phyloP scores from a whole-genome alignment of 768 basidiomycete species.

The Glaciozyma antarctica region DNA sequence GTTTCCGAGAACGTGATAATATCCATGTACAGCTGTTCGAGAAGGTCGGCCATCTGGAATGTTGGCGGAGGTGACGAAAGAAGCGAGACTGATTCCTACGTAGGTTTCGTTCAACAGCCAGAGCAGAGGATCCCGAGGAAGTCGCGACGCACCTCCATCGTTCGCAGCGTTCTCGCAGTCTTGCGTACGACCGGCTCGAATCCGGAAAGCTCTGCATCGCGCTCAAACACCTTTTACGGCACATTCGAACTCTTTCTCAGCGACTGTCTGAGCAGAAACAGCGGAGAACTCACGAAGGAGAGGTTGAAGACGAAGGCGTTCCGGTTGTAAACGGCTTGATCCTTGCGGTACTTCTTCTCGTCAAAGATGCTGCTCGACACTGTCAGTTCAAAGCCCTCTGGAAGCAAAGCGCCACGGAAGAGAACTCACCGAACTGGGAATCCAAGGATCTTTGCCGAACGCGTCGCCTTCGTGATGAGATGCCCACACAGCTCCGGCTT shows the following conservation, averaged over 20 bases:
- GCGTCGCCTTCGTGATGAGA: conserved; percentile 75
- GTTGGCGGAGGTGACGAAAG: conserved; percentile 64
- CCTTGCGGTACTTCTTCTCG: conserved; percentile 35
- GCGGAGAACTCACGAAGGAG: conserved; percentile 50
- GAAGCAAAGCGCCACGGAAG: background rate
- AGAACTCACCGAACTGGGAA: conserved; percentile 64
- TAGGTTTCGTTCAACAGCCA: background rate
- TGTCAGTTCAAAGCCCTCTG: background rate
- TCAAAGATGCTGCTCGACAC: conserved; percentile 20
- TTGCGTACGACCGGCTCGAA: conserved; percentile 95
- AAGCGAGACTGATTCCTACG: conserved; percentile 77
- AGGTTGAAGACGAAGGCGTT: conserved; percentile 89
- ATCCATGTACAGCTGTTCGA: conserved; percentile 95
- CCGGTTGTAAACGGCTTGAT: conserved; percentile 40
- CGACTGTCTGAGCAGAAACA: background rate
- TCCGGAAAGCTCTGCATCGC: conserved; percentile 79
- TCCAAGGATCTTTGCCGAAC: conserved; percentile 75
- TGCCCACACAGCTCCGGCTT: conserved; percentile 73
- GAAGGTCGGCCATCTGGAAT: conserved; percentile 50
- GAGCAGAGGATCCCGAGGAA: background rate
- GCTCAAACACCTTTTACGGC: conserved; percentile 60
- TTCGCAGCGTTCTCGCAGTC: conserved; percentile 74
- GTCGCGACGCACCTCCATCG: conserved; percentile 58
- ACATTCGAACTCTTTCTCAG: background rate
- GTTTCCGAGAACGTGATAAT: conserved; percentile 96